Conservation (phyloP, 2,329 filamentous ascomycete genomes). For the Microdochium bolleyi region DNA sequence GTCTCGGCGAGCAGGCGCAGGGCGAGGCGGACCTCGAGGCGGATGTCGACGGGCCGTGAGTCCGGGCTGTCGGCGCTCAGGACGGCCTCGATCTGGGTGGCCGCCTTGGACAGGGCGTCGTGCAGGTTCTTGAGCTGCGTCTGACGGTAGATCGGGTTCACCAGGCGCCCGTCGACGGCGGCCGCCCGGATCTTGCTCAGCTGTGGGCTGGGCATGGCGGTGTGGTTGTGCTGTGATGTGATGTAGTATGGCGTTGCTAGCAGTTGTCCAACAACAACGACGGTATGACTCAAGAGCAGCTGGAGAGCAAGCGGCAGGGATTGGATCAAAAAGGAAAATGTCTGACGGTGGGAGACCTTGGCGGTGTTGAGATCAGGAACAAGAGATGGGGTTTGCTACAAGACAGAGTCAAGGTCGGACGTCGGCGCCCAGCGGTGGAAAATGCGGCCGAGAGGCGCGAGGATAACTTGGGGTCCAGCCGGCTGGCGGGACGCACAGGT, state of each 20-base stretch:
- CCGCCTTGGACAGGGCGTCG: constrained; percentile 15
- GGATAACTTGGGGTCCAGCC: too few relatives aligned
- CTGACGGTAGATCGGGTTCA: constrained; percentile 27
- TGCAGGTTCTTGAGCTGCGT: constrained; percentile 28
- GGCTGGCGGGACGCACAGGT: too few relatives aligned
- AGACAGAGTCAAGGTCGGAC: too few relatives aligned
- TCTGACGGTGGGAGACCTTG: too few relatives aligned
- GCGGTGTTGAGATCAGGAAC: too few relatives aligned
- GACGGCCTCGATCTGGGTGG: constrained; percentile 19
- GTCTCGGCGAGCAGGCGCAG: constrained; percentile 18
- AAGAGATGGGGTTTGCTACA: too few relatives aligned
- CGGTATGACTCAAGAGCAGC: background rate
- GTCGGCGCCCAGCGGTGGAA: too few relatives aligned
- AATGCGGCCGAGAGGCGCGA: too few relatives aligned
- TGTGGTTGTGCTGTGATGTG: background rate
- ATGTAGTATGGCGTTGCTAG: background rate
- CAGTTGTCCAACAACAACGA: background rate
- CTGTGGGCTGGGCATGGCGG: background rate
- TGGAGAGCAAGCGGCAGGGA: background rate
- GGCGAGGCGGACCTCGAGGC: constrained; percentile 19
- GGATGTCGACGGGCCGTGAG: constrained; percentile 21
- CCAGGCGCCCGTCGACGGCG: constrained; percentile 26
- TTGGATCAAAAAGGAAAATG: too few relatives aligned
- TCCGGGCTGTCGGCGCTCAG: constrained; percentile 20
- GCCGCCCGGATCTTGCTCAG: constrained; percentile 20